These are phyloP conservation scores for Spathaspora sp. DNA, from an alignment of 805 yeast genomes.

Conservation along the genomic window DNA sequence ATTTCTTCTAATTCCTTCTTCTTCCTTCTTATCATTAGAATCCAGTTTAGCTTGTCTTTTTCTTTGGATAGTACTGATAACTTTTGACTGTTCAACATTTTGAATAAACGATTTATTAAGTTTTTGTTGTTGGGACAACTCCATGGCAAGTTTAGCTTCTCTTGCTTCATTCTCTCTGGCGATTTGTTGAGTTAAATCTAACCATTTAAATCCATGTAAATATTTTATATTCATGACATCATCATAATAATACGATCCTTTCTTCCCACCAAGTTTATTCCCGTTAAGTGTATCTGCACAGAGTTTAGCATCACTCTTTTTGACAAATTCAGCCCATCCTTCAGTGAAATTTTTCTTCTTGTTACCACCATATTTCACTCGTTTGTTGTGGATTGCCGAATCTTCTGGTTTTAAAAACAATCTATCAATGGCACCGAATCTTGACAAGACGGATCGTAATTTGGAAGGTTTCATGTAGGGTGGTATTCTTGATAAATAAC, in stretches of 20 bases:
- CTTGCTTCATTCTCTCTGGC: conserved; percentile 86
- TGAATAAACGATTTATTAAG: conserved; percentile 79
- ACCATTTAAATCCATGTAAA: conserved; percentile 90
- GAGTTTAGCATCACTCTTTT: conserved; percentile 82
- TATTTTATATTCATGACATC: conserved; percentile 91
- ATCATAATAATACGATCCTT: conserved; percentile 86
- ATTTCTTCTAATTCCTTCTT: conserved; percentile 45
- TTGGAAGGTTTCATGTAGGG: conserved; percentile 97
- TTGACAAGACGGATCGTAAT: conserved; percentile 70
- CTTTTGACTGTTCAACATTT: conserved; percentile 83
- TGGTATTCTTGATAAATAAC: conserved; percentile 87
- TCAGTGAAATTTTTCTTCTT: conserved; percentile 83
- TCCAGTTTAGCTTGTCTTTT: conserved; percentile 32
- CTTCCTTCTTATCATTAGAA: conserved; percentile 11
- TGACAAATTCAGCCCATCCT: conserved; percentile 93
- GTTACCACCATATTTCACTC: conserved; percentile 88
- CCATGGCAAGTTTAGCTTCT: conserved; percentile 83
- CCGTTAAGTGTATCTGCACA: conserved; percentile 87
- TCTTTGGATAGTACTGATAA: conserved; percentile 62
- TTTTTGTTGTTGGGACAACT: conserved; percentile 83
- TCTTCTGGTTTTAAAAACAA: conserved; percentile 86
- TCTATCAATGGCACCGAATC: conserved; percentile 88
- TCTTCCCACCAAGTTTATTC: conserved; percentile 86
- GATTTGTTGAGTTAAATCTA: conserved; percentile 88
- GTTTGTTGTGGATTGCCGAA: conserved; percentile 52